Evolutionary conservation across 495 filamentous ascomycete genomes (phyloP).

Genomic region (Aspergillus funiculosus): DNA sequence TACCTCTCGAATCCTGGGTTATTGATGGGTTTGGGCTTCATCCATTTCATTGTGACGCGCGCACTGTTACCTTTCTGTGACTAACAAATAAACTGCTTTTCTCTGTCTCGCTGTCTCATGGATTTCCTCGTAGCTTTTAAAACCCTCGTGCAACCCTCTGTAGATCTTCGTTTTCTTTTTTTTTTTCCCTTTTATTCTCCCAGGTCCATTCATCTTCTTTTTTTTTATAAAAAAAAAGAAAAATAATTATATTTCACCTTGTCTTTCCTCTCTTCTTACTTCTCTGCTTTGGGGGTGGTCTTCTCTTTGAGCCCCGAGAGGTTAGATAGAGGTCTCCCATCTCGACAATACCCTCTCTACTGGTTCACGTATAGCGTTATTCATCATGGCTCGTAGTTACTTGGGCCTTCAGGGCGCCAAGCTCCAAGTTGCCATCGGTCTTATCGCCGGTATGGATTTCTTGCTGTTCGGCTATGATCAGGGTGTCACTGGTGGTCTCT

Average conservation of each 20-base stretch:
- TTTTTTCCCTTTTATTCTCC: neutral
- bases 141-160: constrained; percentile 14
- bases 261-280: neutral
- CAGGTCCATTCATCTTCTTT: neutral
- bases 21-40: too few species aligned
- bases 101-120: too few species aligned
- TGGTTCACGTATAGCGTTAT: neutral
- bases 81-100: too few species aligned
- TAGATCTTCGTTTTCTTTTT: constrained; percentile 8
- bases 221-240: neutral
- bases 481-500: constrained; percentile 56
- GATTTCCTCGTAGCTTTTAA: constrained; percentile 9
- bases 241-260: neutral
- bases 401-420: constrained; percentile 61
- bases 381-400: constrained; percentile 37
- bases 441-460: constrained; percentile 68
- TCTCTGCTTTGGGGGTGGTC: neutral
- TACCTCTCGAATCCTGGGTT: too few species aligned
- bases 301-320: too few species aligned
- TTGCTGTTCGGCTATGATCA: constrained; percentile 55
- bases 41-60: too few species aligned
- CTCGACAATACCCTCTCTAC: constrained; percentile 1
- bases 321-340: too few species aligned
- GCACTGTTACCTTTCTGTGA: too few species aligned
- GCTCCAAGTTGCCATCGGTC: constrained; percentile 62